Conservation (phyloP, 2,329 filamentous ascomycete genomes). For the Colletotrichum costaricense region DNA sequence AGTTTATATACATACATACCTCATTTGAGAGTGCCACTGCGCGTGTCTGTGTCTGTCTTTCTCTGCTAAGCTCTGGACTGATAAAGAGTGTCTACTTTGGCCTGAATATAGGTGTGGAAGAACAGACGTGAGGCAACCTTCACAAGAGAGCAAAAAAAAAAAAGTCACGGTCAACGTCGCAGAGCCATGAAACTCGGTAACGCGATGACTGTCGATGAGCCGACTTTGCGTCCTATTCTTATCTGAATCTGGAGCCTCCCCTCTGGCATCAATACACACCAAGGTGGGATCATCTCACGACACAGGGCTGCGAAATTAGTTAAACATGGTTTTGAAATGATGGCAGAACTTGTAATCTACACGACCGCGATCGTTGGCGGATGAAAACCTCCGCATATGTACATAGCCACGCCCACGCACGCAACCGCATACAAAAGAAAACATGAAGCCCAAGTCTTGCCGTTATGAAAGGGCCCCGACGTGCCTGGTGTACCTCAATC, state of each 20-base stretch:
- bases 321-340: not conserved
- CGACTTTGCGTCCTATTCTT: no score
- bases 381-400: slow-evolving; percentile 35
- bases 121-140: no score
- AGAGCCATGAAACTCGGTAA: no score
- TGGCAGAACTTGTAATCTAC: slow-evolving; percentile 36
- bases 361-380: slow-evolving; percentile 31
- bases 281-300: not conserved
- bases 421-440: slow-evolving; percentile 30
- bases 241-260: no score
- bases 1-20: slow-evolving; percentile 25
- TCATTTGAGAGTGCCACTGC: not conserved
- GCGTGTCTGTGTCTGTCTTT: not conserved
- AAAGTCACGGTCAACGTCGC: no score
- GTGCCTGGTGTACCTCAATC: slow-evolving; percentile 16
- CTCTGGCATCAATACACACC: no score
- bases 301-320: not conserved
- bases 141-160: no score
- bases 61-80: not conserved
- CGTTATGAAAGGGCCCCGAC: not conserved
- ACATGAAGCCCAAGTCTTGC: slow-evolving; percentile 23
- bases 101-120: no score
- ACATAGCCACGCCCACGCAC: slow-evolving; percentile 28
- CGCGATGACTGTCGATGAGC: no score
- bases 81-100: no score